phyloP scores from a whole-genome alignment of 495 filamentous ascomycete genomes.

The Letharia lupina region DNA sequence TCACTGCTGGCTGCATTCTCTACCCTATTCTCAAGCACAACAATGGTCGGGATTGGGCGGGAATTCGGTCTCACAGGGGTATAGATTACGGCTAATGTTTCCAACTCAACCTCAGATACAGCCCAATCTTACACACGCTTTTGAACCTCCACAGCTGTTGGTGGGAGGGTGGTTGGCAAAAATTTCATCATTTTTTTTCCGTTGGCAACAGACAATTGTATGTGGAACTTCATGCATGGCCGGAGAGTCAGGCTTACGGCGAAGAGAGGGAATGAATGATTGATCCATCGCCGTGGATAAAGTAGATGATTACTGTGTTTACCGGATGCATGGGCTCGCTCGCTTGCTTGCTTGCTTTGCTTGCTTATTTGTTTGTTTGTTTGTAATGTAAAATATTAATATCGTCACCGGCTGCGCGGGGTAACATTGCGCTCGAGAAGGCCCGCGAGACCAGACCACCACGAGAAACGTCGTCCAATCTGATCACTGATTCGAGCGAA shows the following conservation, averaged over 20 bases:
- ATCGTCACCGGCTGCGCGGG: conserved; percentile 8
- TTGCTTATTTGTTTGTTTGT: not conserved
- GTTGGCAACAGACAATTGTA: no score
- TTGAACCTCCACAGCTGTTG: not conserved
- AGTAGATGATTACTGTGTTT: not conserved
- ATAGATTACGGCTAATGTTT: conserved; percentile 9
- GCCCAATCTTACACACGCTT: not conserved
- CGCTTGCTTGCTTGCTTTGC: not conserved
- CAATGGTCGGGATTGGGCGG: conserved; percentile 16
- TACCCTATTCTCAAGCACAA: not conserved
- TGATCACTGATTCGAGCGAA: conserved; percentile 1
- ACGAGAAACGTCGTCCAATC: not conserved
- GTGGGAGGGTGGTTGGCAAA: not conserved
- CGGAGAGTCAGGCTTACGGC: no score
- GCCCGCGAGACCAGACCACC: not conserved
- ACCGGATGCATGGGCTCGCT: not conserved
- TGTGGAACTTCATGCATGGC: no score
- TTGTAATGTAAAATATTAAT: not conserved
- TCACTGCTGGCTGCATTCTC: conserved; percentile 5
- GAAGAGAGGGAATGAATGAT: not conserved
- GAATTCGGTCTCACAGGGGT: not conserved
- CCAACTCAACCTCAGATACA: not conserved
- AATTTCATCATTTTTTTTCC: not conserved
- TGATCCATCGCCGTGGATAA: not conserved
- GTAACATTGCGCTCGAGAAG: conserved; percentile 3